Base-by-base conservation (phyloP, 352 stramenopile genomes). In the Phytophthora cryptogea region DNA sequence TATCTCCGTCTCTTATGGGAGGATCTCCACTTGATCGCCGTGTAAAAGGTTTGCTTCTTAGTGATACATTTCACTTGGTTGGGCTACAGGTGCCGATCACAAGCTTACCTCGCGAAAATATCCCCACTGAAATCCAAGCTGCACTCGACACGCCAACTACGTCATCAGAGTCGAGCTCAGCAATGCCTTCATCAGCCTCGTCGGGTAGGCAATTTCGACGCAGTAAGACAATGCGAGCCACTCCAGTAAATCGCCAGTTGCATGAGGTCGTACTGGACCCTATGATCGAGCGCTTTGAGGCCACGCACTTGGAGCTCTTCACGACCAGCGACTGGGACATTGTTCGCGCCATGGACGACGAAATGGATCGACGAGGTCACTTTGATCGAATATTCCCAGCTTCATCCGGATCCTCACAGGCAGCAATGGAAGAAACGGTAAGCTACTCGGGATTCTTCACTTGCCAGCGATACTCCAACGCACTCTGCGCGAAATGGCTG, bases 1-100 rank as follows among this genome's bases (percentile, higher is more conserved):
- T 92, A 6, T 90, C 80, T 39, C 83, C 83, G 16, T 92, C 83
- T 33, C 74, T 92, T n/a, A 92, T 94, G 85, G 81, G 79, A 10
- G 75, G 68, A 14, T 91, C 82, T 0, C 83, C 83, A 11, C 70
- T 94, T 0, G 85, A 94, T 32, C 76, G 81, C 14, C 72, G 81
- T 9, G 68, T 93, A 8, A 94, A 94, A 50, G 85, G 83, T 1
- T 51, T 92, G n/a, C 55, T 94, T 5, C 58, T 94, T 13, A 89
- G 78, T 32, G 86, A 94, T 45, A 88, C 85, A n/a, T 79, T 92
- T 33, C 82, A 94, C 43, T 68, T 94, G 16, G 82, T 94, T 2
- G 86, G 86, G 8, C 52, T 91, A 5, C 77, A 79, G 3, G 77
- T 88, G 0, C 56, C 75, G 0, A 26, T 81, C 1, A 33, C 63